Base-by-base conservation (phyloP, 1,139 yeast species). In the Suhomyces terraborum region DNA sequence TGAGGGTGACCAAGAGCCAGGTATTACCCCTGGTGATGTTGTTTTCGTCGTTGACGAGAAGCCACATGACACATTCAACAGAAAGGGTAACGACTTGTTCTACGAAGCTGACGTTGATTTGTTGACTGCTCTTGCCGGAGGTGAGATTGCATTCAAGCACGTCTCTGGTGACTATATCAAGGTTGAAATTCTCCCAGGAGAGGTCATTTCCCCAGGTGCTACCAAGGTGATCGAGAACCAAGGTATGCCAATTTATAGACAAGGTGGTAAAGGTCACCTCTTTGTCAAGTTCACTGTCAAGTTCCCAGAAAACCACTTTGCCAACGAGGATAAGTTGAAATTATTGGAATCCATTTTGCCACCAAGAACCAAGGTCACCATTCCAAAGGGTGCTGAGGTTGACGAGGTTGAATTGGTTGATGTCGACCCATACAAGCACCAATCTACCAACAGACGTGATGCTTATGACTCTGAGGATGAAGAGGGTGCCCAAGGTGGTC, bases 1-100 rank as follows among this genome's bases (percentile, higher is more conserved):
- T 52, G 97, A 91, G 73, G 98, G 98, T 59, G 98, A 94, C 68
- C 97, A 93, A 68, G 95, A 88, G 53, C 98, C 98, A 45, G 89
- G 85, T 62, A 79, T 88, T 49, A 82, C 91, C 47, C 96, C 98
- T 21, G 99, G 99, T 64, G 98, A 93, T 65, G 98, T 94, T 52
- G 77, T 93, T 47, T 91, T 93, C 54, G 86, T 89, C 35, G 80
- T 93, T 53, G 93, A 88, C 52, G 96, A 91, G 73, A 87, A 83
- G 72, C 85, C 88, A 46, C 93, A 94, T 64, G 81, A 79, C 30
- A 64, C 74, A 45, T 93, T 87, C 73, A 80, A 79, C 52, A 87
- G 99, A 78, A 84, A 86, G 66, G 96, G 91, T 54, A 86, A 88
- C 61, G 96, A 93, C 63, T 80, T 93, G 59, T 77, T 77, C 66